phyloP scores from a whole-genome alignment of 179 eudicot genomes.

The Amaranthus tricolor region DNA sequence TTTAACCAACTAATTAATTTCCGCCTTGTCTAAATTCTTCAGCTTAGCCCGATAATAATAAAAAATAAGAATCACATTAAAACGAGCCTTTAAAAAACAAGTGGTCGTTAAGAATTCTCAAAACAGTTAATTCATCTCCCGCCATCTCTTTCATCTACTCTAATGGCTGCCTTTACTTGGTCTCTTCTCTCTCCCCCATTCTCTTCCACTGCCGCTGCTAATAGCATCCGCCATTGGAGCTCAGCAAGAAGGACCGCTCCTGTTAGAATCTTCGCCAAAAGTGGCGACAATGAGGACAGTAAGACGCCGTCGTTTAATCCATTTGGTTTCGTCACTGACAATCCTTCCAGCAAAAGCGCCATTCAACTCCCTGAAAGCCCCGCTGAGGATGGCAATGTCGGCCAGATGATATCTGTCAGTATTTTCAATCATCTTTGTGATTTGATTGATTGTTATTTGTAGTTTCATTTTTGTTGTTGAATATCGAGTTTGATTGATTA shows the following conservation, averaged over 20 bases:
- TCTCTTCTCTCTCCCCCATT: conserved; percentile 42
- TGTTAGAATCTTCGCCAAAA: conserved; percentile 29
- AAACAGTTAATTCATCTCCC: conserved; percentile 4
- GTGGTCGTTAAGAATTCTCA: conserved; percentile 19
- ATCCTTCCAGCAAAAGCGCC: conserved; percentile 88
- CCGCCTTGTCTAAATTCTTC: no score
- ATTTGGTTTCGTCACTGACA: conserved; percentile 91
- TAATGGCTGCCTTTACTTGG: conserved; percentile 36
- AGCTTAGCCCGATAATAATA: no score
- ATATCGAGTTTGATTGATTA: not conserved
- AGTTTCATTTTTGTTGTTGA: not conserved
- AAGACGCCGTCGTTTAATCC: conserved; percentile 70
- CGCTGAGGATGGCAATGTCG: conserved; percentile 97
- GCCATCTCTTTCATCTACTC: not conserved
- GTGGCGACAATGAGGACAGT: conserved; percentile 25
- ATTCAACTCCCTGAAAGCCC: conserved; percentile 93
- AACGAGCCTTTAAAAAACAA: not conserved
- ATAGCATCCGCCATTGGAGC: conserved; percentile 18
- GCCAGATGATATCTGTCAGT: conserved; percentile 84
- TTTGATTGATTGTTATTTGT: not conserved
- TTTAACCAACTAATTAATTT: no score
- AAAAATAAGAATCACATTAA: not conserved
- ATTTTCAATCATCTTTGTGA: not conserved
- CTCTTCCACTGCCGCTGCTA: conserved; percentile 15
- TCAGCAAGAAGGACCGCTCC: conserved; percentile 7